Conservation (phyloP, 192 early-diverging fungal genomes). For the Diversispora epigaea region DNA sequence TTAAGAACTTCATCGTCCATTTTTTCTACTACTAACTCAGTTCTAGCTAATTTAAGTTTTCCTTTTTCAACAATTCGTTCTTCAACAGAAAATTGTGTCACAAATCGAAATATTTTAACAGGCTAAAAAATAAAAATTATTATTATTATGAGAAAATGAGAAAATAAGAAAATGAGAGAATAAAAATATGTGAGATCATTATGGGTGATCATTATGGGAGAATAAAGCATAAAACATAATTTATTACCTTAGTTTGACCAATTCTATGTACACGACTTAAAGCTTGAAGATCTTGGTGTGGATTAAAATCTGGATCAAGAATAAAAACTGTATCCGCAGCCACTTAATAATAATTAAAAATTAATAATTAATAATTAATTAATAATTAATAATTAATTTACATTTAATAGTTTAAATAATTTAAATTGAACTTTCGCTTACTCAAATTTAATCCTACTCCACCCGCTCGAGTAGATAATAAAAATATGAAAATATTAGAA, state of each 20-base stretch:
- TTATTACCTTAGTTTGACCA: slow-evolving; percentile 62
- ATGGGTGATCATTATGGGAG: too few species aligned
- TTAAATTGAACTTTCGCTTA: slow-evolving; percentile 18
- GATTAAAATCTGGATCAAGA: slow-evolving; percentile 75
- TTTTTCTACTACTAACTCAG: slow-evolving; percentile 72
- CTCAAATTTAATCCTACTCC: slow-evolving; percentile 72
- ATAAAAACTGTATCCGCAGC: slow-evolving; percentile 76
- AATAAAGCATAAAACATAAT: too few species aligned
- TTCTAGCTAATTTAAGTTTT: slow-evolving; percentile 72
- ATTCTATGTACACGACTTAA: slow-evolving; percentile 73
- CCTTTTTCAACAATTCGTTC: slow-evolving; percentile 73
- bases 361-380: slow-evolving; percentile 25
- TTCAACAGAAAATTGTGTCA: slow-evolving; percentile 63
- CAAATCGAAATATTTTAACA: slow-evolving; percentile 57
- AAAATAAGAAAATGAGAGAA: neutral
- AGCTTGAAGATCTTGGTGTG: slow-evolving; percentile 71
- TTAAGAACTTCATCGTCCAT: slow-evolving; percentile 63
- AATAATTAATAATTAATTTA: slow-evolving; percentile 65
- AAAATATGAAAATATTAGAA: slow-evolving; percentile 63
- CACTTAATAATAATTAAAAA: slow-evolving; percentile 32
- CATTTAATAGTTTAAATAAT: neutral
- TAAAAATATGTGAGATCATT: too few species aligned
- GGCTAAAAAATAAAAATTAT: neutral
- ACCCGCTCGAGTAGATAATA: slow-evolving; percentile 74
- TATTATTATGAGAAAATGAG: too few species aligned